A percentile compares a stretch with the other conserved stretches of the same genome.
Conservation (phyloP, 306 rosid species). For the Gillenia trifoliata region DNA sequence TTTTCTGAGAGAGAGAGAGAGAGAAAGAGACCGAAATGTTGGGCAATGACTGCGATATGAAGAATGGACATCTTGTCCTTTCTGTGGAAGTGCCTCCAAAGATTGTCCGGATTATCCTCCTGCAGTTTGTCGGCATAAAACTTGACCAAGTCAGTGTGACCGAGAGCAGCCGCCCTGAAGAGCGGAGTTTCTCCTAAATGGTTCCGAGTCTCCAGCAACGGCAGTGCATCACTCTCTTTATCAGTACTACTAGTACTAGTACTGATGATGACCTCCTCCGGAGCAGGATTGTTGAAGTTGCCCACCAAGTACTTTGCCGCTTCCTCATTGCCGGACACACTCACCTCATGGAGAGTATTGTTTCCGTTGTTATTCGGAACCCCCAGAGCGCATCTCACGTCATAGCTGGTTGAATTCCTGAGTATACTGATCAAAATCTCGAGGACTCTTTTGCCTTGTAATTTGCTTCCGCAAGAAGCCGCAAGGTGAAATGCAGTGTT, state of each 20-base stretch:
- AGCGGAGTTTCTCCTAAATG: constrained; percentile 15
- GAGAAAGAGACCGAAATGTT: background rate
- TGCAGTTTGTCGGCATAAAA: background rate
- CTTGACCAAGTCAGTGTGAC: background rate
- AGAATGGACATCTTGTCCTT: background rate
- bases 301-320: background rate
- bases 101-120: background rate
- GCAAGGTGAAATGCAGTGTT: constrained; percentile 20
- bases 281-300: background rate
- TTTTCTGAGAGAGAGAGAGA: background rate
- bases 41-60: constrained; percentile 12
- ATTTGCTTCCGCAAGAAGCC: background rate
- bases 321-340: background rate
- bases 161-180: constrained; percentile 12
- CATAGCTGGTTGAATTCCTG: background rate
- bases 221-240: background rate
- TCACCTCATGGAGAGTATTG: constrained; percentile 17
- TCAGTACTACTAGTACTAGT: background rate
- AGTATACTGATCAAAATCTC: background rate
- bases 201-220: background rate
- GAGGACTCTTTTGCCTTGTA: background rate
- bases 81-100: background rate
- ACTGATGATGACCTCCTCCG: background rate
- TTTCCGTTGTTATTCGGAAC: background rate
- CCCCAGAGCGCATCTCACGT: background rate